Base-by-base conservation (phyloP, 73 alveolate species). In the Uronychia binucleata region DNA sequence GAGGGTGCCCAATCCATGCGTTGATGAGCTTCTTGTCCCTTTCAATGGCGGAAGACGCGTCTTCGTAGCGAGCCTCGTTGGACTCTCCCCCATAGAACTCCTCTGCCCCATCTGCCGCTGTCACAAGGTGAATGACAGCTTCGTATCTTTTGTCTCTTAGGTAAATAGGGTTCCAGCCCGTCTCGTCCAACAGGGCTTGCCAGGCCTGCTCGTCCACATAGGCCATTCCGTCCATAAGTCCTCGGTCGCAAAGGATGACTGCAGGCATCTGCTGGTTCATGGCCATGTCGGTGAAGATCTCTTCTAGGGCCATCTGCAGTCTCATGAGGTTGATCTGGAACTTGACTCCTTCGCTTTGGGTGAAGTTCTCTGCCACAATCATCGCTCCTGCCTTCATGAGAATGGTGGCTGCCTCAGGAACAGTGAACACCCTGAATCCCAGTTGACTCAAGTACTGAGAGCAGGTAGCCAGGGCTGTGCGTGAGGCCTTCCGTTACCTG, bases 81-180 rank as follows among this genome's bases (percentile, higher is more conserved):
- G 86, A 84, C 14, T 83, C 86, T n/a, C 28, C 74, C 29, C 79
- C 86, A 81, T 93, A 95, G 80, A 79, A 93, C 74, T 87, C 90
- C 79, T 93, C 97, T 30, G 98, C 98, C 0, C 97, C 97, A 13
- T 84, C 80, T 11, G 98, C 98, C 5, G 98, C 97, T n/a, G 97
- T 90, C n/a, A 93, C 97, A 35, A 95, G 86, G 80, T 95, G 98
- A 57, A 95, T 85, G 27, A 95, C 93, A 27, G 93, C 93, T 29
- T 95, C 97, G 79, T 95, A 95, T 79, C 98, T 83, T 33, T 86
- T 58, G 77, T 93, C 97, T 85, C 97, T 84, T 59, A 95, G 88
- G 46, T 85, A 88, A 74, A 93, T 92, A 26, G 88, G 87, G 34
- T 90, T 88, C 91, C 94, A 86, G 11, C 94, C 96, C 34, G 88